Conservation (phyloP, 2,329 filamentous ascomycete genomes). For the Calonectria multiphialidica region DNA sequence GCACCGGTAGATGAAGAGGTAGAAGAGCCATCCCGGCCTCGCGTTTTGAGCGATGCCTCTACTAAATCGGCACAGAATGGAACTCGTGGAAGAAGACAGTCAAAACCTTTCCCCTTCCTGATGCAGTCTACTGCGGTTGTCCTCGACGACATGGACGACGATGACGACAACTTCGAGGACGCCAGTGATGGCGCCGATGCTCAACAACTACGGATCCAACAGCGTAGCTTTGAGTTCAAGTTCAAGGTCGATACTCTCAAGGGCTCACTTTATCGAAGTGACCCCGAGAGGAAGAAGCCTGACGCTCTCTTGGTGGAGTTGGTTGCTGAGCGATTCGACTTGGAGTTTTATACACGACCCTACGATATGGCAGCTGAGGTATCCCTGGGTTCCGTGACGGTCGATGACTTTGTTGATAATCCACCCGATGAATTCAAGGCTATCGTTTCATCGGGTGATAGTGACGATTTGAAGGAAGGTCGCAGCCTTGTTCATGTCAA, state of each 20-base stretch:
- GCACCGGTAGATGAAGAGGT: slow-evolving; percentile 38
- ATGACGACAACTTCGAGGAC: slow-evolving; percentile 76
- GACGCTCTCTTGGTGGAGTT: slow-evolving; percentile 91
- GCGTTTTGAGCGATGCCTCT: slow-evolving; percentile 60
- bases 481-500: slow-evolving; percentile 90
- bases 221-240: slow-evolving; percentile 94
- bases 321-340: slow-evolving; percentile 87
- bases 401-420: slow-evolving; percentile 96
- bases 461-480: slow-evolving; percentile 79
- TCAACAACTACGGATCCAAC: slow-evolving; percentile 79
- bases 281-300: slow-evolving; percentile 79
- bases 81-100: slow-evolving; percentile 67
- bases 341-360: slow-evolving; percentile 88
- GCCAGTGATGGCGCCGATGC: slow-evolving; percentile 68
- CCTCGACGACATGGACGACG: slow-evolving; percentile 80
- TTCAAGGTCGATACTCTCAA: slow-evolving; percentile 96
- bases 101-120: slow-evolving; percentile 83
- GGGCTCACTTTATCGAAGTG: slow-evolving; percentile 90
- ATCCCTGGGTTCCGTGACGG: slow-evolving; percentile 84
- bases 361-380: slow-evolving; percentile 97
- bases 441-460: slow-evolving; percentile 87
- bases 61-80: slow-evolving; percentile 58
- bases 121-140: slow-evolving; percentile 81
- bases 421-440: slow-evolving; percentile 93
- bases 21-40: slow-evolving; percentile 52